Evolutionary conservation across 352 stramenopile genomes (phyloP).

Genomic region (Blastocystis sp.): DNA sequence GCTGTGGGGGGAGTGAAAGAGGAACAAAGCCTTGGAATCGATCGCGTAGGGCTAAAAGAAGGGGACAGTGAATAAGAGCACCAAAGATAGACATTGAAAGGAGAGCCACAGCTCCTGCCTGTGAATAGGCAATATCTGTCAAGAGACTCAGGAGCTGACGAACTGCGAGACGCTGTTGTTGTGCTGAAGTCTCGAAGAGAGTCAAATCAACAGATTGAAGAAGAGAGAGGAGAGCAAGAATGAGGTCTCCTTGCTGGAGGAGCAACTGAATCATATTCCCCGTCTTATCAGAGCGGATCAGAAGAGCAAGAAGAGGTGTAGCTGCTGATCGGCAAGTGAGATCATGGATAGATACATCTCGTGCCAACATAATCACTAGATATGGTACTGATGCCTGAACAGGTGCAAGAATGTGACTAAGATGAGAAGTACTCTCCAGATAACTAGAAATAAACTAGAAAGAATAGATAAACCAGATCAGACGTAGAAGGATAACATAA

Average conservation of each 20-base stretch:
- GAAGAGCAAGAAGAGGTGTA: neutral
- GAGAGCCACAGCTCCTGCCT: neutral
- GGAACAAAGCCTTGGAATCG: neutral
- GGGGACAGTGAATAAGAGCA: constrained; percentile 2
- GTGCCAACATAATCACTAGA: neutral
- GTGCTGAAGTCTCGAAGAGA: neutral
- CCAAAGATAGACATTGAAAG: constrained; percentile 29
- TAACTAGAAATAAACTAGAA: neutral
- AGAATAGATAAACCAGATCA: neutral
- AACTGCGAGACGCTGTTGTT: neutral
- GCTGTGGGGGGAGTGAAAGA: neutral
- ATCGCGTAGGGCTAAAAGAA: constrained; percentile 6
- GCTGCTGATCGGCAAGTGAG: neutral
- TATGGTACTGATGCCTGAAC: neutral
- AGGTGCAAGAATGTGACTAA: neutral
- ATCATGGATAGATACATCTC: neutral
- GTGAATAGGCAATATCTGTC: neutral
- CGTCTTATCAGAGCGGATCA: neutral
- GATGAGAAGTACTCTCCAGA: neutral
- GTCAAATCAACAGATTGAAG: neutral
- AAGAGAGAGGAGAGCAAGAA: neutral
- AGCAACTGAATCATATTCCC: neutral
- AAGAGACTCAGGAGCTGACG: neutral
- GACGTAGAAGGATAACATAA: constrained; percentile 3
- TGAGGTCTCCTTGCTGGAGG: neutral